A percentile compares a stretch with the other conserved stretches of the same genome.
Conservation (phyloP, 1,139 yeast genomes). For the Candida labiduridarum region DNA sequence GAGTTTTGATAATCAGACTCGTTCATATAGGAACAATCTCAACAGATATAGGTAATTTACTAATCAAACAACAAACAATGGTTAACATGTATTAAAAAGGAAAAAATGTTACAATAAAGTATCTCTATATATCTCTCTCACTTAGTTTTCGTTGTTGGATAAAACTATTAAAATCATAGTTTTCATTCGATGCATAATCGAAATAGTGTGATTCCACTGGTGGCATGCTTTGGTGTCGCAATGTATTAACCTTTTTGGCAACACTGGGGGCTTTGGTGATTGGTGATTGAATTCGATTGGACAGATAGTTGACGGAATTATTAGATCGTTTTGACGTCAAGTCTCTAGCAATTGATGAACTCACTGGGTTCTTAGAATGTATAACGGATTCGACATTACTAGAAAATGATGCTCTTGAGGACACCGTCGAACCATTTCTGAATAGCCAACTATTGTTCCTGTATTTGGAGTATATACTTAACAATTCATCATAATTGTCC, state of each 20-base stretch:
- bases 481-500: conserved; percentile 31
- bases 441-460: conserved; percentile 32
- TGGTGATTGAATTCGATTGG: conserved; percentile 22
- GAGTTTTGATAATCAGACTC: not conserved
- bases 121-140: conserved; percentile 2
- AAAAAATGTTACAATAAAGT: not conserved
- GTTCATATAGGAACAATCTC: not conserved
- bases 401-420: conserved; percentile 4
- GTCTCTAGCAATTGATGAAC: not conserved
- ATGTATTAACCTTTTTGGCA: not conserved
- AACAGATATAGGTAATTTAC: not conserved
- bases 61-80: not conserved
- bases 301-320: conserved; percentile 20
- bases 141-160: conserved; percentile 29
- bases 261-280: not conserved
- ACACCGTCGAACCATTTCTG: conserved; percentile 21
- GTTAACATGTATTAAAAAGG: not conserved
- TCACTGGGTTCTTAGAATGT: not conserved
- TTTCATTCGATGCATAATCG: conserved; percentile 33
- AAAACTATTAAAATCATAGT: conserved; percentile 41
- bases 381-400: not conserved
- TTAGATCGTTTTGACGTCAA: conserved; percentile 15
- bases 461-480: conserved; percentile 49
- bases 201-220: conserved; percentile 21
- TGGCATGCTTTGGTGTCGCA: conserved; percentile 11